phyloP scores from a whole-genome alignment of 176 grass and related monocot genomes.

The Triticum timopheevii region DNA sequence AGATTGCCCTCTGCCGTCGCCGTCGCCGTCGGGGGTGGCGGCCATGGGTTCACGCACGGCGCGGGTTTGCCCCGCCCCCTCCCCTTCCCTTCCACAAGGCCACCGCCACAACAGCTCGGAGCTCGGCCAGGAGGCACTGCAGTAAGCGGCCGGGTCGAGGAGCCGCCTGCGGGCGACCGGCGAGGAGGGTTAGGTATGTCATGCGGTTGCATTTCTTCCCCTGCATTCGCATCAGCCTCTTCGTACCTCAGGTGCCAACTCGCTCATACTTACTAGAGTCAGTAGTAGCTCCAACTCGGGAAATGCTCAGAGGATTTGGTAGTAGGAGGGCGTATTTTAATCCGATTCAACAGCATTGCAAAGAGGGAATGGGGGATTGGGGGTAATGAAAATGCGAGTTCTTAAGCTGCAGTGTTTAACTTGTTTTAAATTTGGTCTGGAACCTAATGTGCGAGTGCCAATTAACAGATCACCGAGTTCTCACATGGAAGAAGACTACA shows the following conservation, averaged over 20 bases:
- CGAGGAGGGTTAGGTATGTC: neutral
- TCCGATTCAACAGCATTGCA: neutral
- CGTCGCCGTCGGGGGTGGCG: neutral
- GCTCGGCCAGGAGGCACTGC: neutral
- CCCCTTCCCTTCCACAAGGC: neutral
- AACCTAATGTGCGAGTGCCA: neutral
- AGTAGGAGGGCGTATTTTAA: neutral
- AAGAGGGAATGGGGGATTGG: neutral
- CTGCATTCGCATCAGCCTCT: neutral
- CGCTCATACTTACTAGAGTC: neutral
- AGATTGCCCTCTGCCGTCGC: neutral
- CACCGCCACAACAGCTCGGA: neutral
- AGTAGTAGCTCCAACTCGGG: neutral
- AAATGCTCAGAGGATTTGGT: neutral
- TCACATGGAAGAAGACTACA: neutral
- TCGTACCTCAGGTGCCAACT: neutral
- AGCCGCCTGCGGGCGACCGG: neutral
- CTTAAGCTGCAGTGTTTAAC: neutral
- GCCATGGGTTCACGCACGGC: neutral
- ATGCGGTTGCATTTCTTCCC: neutral
- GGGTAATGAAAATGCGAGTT: neutral
- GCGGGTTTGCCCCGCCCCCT: neutral
- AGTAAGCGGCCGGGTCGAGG: neutral
- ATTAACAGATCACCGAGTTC: neutral
- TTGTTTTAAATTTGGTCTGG: neutral